Evolutionary conservation across 441 rosid genomes (phyloP), one percentile per base, ranked within the genome.

Genomic region (Arabidopsis hybrid): DNA sequence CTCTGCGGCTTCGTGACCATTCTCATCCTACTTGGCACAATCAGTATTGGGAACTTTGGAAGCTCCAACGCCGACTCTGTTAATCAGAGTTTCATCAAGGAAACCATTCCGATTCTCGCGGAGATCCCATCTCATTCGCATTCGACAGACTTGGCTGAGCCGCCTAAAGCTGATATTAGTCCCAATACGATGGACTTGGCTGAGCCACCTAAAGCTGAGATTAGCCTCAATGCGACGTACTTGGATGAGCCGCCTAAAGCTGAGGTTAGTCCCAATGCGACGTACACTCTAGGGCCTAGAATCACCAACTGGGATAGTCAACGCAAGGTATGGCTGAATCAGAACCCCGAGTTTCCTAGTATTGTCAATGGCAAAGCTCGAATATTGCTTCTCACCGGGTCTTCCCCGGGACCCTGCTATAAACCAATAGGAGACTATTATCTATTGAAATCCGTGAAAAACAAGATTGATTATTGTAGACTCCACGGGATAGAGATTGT

Each of bases 401-500:
- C 99, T 16, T 89, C 94, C 0, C 99, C 98, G 0, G 84, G 79
- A 69, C 99, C 99, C 0, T 95, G 98, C 60, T 97, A 92, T 61
- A 95, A 92, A 66, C 85, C 98, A 0, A 89, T 92, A 14, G 98
- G 98, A 36, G 98, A 95, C 72, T 89, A 92, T 76, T 95, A 89
- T 67, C 78, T 95, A 70, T 86, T 95, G 81, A 95, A 95, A 73
- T 83, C 97, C 0, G 80, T 92, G 8, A 94, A 92, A 89, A 94
- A 94, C 73, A 94, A 94, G 87, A 94, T 94, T 52, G 98, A 94
- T 80, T 94, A 94, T 59, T 92, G 98, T 81, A 89, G 99, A 82
- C 84, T 95, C 63, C 99, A 92, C 47, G 98, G 97, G 83, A 90
- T 94, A 45, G 99, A 94, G 81, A 90, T 92, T 83, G 89, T 94